Evolutionary conservation across 2,329 filamentous ascomycete species (phyloP), one percentile per base, ranked within the genome.

Genomic region (Phyllosticta citriasiana): DNA sequence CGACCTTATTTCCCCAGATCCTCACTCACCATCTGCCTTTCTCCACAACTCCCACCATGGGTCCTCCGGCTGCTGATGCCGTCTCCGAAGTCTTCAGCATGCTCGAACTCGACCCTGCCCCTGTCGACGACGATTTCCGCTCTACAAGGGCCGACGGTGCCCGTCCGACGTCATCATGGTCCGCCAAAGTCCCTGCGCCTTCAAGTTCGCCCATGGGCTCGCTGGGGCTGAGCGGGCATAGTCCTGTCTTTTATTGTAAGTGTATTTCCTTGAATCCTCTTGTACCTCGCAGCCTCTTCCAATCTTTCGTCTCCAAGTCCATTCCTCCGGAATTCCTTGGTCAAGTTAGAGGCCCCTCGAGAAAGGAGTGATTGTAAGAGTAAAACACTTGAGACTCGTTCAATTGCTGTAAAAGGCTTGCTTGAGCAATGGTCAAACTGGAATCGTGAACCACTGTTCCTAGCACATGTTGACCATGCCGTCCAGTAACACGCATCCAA

Each of bases 61-160:
- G 68, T 27, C 67, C 69, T 51, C 65, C 66, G 24, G 57, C 67
- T 47, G 66, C 65, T 16, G 70, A 71, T 25, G 69, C 69, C 63
- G 80, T 80, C 67, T 84, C 84, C 47, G 33, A 40, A 40, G 74
- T 86, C 59, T 76, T 84, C 62, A 87, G 87, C 52, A 81, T 96
- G 62, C 81, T 87, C 57, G 85, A 93, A 70, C 79, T 97, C 64
- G 91, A 96, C 59, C 92, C 92, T 3, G 85, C 86, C 24, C 92
- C 91, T 0, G 89, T 96, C 53, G 88, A 86, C 59, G 80, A 85
- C 57, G 76, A 40, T 40, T 40, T 40, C 33, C 72, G 62, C 73
- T 71, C 62, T 67, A 73, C 55, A 74, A 80, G 59, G 67, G 74
- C 12, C 27, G 58, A 55, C 40, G 30, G 24, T 55, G 65, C 64